Evolutionary conservation across 108 stramenopile species (phyloP), one percentile per base, ranked within the genome.

Genomic region (Cafeteria roenbergensis): DNA sequence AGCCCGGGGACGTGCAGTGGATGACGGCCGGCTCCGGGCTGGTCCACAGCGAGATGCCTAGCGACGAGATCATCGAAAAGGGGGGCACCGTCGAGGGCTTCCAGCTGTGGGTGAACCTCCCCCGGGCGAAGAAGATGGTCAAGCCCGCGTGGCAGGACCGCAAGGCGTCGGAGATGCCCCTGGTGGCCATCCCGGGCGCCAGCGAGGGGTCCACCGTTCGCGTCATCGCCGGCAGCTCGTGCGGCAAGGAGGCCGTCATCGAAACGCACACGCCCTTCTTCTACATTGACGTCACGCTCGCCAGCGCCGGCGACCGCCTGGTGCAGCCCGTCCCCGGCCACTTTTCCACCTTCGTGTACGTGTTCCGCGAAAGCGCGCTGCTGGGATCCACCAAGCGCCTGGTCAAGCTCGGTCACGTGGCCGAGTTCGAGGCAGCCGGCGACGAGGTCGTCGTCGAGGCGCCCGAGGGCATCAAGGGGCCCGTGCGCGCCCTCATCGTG

Each of bases 21-120:
- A 91, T 94, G 88, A 94, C 92, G 1, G 92, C 92, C 0, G 92
- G 87, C 24, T 67, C 82, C 12, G 92, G 92, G 0, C 87, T 94
- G n/a, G 75, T 90, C 27, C 92, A 94, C 67, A 69, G 85, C 64
- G 92, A 94, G 68, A 87, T 82, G 68, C 86, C 87, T 38, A 78
- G 82, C 36, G 63, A 77, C 3, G 70, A 82, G 36, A 86, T 87
- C 57, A 73, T 75, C 0, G 62, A 73, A 35, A 70, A 51, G 20
- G 88, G 86, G n/a, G 87, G 88, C 24, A 50, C 25, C 25, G 0
- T 37, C 17, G 21, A 65, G 29, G 28, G 75, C 33, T 75, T 78
- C 63, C 78, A 78, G 55, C 28, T 71, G 59, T 94, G 92, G 92
- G 82, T 94, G 0, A 91, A 94, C 73, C 69, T 91, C 3, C 85